Evolutionary conservation across 306 rosid species (phyloP), one percentile per base, ranked within the genome.

Genomic region (Canavalia gladiata): DNA sequence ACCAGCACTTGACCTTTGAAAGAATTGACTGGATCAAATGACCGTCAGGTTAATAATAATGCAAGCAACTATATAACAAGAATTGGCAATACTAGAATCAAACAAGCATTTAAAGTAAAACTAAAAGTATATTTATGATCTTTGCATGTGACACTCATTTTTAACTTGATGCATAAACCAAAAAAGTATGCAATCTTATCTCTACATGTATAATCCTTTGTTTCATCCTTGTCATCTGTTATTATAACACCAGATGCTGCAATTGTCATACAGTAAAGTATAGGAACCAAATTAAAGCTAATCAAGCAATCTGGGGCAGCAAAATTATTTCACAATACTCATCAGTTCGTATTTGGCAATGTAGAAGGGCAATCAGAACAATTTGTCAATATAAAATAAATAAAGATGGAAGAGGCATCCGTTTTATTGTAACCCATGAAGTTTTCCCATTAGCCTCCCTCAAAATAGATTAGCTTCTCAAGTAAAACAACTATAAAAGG

Each of bases 21-120:
- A 85, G 42, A 85, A 81, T 25, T 77, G 60, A 68, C 84, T 78
- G 86, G 35, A 78, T 52, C 78, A 72, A 77, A 78, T 51, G 69
- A 51, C n/a, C 54, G 46, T 5, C 25, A 1, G 7, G 75, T 81
- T 54, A 84, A 12, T 45, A 75, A 10, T 41, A 42, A 31, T 68
- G 82, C 69, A 80, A 60, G 47, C 41, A 66, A 41, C 7, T 51
- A 62, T 7, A 68, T 50, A 33, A 49, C 34, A 73, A 55, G 43
- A 80, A 67, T 10, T 39, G 35, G 37, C 2, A 41, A 10, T 18
- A 79, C 39, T 42, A 57, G 51, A 66, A 18, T 12, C 57, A 57
- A 74, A 42, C 72, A 75, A 75, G 69, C 54, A 79, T 30, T 43
- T 75, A 29, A 30, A 13, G 37, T 49, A 6, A 52, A 56, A 62